Evolutionary conservation across 352 stramenopile genomes (phyloP).

Genomic region (Globisporangium okanoganense): DNA sequence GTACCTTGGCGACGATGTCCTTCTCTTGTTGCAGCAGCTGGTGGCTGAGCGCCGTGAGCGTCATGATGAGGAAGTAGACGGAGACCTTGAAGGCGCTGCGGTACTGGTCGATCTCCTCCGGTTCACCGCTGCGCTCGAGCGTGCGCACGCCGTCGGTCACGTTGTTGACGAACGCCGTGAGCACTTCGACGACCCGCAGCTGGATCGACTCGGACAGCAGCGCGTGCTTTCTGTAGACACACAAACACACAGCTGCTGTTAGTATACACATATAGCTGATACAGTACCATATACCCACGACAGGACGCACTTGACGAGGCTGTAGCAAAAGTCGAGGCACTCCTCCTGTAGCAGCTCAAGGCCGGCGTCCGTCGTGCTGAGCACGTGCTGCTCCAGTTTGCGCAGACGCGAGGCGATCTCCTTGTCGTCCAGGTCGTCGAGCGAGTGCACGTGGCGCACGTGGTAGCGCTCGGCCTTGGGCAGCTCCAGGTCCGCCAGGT

Average conservation of each 20-base stretch:
- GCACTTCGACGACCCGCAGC: conserved; percentile 62
- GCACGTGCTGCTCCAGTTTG: conserved; percentile 48
- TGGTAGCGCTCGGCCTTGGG: conserved; percentile 62
- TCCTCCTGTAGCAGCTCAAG: conserved; percentile 55
- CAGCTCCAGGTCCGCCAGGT: conserved; percentile 72
- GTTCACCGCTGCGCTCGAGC: conserved; percentile 27
- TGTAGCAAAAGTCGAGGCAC: conserved; percentile 71
- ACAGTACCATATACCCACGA: background rate
- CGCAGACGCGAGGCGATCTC: conserved; percentile 43
- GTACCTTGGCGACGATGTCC: conserved; percentile 50
- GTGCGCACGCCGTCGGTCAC: conserved; percentile 48
- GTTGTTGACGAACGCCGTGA: conserved; percentile 56
- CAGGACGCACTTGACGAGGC: conserved; percentile 53
- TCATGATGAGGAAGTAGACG: conserved; percentile 71
- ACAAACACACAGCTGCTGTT: background rate
- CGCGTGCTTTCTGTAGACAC: conserved; percentile 37
- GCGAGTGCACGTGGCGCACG: conserved; percentile 51
- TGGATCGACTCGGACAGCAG: conserved; percentile 41
- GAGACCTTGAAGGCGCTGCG: conserved; percentile 62
- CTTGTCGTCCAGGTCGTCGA: conserved; percentile 46
- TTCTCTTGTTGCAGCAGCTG: conserved; percentile 52
- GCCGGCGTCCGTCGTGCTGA: conserved; percentile 47
- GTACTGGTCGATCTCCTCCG: conserved; percentile 35
- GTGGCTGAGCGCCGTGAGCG: conserved; percentile 46
- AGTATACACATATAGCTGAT: too few relatives aligned